Percentiles rank a stretch among this genome's conserved stretches.
phyloP scores from a whole-genome alignment of 2,329 filamentous ascomycete species.

The Aspergillus nomiae region DNA sequence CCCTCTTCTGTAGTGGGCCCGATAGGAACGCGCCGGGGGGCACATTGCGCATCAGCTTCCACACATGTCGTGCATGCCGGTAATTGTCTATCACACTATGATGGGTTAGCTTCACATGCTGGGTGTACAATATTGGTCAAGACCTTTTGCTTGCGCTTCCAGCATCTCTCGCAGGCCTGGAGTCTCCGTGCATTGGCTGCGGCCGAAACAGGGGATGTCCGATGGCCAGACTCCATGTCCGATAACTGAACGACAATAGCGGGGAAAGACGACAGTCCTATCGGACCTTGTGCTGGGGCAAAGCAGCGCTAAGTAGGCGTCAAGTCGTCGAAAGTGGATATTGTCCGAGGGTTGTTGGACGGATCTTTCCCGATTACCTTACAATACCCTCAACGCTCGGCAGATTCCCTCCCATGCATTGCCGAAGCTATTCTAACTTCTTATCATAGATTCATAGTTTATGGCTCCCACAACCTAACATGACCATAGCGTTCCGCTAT shows the following conservation, averaged over 20 bases:
- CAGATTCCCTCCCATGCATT: neutral
- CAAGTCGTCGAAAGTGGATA: neutral
- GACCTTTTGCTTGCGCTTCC: constrained; percentile 37
- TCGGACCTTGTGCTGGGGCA: neutral
- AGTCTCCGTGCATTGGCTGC: constrained; percentile 6
- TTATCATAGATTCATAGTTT: too few species aligned
- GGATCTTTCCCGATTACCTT: neutral
- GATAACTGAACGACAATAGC: neutral
- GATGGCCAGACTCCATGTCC: neutral
- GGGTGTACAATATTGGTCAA: neutral
- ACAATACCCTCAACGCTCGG: neutral
- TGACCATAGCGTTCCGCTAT: neutral
- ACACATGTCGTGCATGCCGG: neutral
- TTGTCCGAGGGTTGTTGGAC: neutral
- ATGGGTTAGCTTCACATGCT: neutral
- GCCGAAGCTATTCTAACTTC: neutral
- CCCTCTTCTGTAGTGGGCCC: neutral
- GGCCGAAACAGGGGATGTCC: neutral
- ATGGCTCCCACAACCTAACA: too few species aligned
- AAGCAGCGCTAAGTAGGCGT: neutral
- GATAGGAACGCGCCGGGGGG: neutral
- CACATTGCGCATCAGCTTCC: neutral
- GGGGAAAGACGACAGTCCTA: neutral
- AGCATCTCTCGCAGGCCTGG: constrained; percentile 36
- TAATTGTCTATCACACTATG: neutral